Base-by-base conservation (phyloP, 2,329 filamentous ascomycete genomes). In the Fusarium algeriense region DNA sequence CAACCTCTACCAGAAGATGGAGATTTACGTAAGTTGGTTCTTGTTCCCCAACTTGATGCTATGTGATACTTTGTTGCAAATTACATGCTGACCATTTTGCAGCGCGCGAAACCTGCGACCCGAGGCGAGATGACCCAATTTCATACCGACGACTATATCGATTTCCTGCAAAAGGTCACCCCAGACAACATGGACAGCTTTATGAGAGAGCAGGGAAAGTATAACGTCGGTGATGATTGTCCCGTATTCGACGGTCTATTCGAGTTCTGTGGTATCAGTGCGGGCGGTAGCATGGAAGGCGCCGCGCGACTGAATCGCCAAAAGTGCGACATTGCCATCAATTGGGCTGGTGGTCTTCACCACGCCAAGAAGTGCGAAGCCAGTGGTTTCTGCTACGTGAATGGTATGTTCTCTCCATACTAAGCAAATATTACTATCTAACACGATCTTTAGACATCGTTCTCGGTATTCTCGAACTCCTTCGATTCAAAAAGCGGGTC, bases 181-280 rank as follows among this genome's bases (percentile, higher is more conserved):
- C 97, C 96, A 3, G 96, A 99, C 84, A 99, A 99, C 80, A 98
- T 98, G 93, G 97, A 99, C 75, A 89, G 89, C 72, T 98, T 94
- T 79, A 89, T 91, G 75, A 93, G 95, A 76, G 96, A 99, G 80
- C 95, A 98, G 80, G 92, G 88, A 43, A 94, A 94, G 71, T 98
- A 96, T 85, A 98, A 97, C 65, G 94, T 98, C 64, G 93, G 95
- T 40, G 96, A 98, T 76, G 96, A 99, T 80, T 99, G 96, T 76
- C 96, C 96, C 3, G 94, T 99, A 23, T 99, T 99, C 75, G 95
- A 98, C 78, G 96, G 96, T 5, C 90, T 99, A n/a, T 98, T 95
- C 80, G 93, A 97, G 77, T 99, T 98, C 81, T 97, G 96, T 75
- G 94, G 94, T 30, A 93, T 98, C 73, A 98, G 97, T 80, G 93